Percentiles rank a stretch among this genome's conserved stretches.
phyloP scores from a whole-genome alignment of 2,329 filamentous ascomycete species.

The Alternaria angustiovoidea region DNA sequence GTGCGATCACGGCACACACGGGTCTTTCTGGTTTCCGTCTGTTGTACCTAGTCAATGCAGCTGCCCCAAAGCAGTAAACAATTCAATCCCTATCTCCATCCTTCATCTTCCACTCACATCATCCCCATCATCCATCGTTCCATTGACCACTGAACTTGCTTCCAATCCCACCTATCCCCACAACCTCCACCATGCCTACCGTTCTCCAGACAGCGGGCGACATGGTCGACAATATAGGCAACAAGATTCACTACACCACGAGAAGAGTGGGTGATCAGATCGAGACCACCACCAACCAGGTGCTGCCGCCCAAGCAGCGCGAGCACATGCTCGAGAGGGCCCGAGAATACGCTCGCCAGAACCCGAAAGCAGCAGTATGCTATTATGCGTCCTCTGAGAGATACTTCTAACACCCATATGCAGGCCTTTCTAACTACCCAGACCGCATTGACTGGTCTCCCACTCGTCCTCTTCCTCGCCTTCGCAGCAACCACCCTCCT shows the following conservation, averaged over 20 bases:
- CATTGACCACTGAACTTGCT: not conserved
- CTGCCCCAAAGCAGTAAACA: constrained; percentile 1
- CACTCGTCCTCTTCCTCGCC: constrained; percentile 71
- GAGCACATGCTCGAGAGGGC: constrained; percentile 64
- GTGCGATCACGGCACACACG: constrained; percentile 5
- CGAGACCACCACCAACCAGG: constrained; percentile 55
- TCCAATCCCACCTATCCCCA: not conserved
- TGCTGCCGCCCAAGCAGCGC: constrained; percentile 69
- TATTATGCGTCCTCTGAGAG: not conserved
- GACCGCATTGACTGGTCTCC: constrained; percentile 69
- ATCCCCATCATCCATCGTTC: constrained; percentile 1
- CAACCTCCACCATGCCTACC: constrained; percentile 23
- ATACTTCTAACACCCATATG: not conserved
- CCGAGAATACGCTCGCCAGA: constrained; percentile 65
- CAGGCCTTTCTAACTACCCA: constrained; percentile 75
- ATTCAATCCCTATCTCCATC: not conserved
- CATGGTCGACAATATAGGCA: constrained; percentile 33
- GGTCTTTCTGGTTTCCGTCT: not conserved
- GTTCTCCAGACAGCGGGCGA: constrained; percentile 36
- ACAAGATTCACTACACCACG: constrained; percentile 24
- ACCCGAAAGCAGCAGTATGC: constrained; percentile 74
- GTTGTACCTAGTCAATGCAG: constrained; percentile 2
- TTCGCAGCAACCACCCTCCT: constrained; percentile 70
- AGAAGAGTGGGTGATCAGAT: constrained; percentile 31
- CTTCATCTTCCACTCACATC: not conserved